phyloP scores from a whole-genome alignment of 2,329 filamentous ascomycete species.

The Hypoxylon sp. region DNA sequence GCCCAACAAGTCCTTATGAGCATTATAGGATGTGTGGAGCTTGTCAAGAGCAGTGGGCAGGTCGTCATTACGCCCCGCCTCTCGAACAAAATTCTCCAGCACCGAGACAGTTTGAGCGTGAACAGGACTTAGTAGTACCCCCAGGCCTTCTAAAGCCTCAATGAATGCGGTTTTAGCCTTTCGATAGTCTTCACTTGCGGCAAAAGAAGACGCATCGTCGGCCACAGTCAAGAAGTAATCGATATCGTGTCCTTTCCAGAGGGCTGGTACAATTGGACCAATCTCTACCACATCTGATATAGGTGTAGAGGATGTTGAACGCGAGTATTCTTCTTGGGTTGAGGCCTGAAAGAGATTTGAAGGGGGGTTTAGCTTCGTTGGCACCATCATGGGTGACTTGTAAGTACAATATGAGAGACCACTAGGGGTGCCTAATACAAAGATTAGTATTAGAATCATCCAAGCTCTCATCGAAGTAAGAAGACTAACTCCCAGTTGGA shows the following conservation, averaged over 20 bases:
- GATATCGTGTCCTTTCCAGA: conserved; percentile 4
- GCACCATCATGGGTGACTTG: neutral
- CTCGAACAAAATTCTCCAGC: neutral
- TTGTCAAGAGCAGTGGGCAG: neutral
- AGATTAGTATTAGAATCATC: neutral
- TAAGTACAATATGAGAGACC: conserved; percentile 6
- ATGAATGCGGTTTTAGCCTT: neutral
- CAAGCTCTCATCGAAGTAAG: neutral
- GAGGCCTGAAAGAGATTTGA: neutral
- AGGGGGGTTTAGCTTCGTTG: neutral
- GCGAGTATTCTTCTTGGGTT: neutral
- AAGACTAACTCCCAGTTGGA: conserved; percentile 11
- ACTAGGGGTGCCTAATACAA: neutral
- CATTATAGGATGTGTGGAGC: conserved; percentile 3
- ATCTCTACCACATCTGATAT: neutral
- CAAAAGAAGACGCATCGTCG: neutral
- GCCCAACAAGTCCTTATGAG: conserved; percentile 3
- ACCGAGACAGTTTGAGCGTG: conserved; percentile 5
- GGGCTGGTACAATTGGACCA: conserved; percentile 1
- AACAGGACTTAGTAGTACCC: neutral
- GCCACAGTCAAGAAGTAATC: neutral
- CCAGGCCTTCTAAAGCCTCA: conserved; percentile 5
- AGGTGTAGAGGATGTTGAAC: neutral
- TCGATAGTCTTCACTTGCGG: neutral
- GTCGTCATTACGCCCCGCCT: neutral